Conservation (phyloP, 495 filamentous ascomycete species). For the Cercophora sp. region DNA sequence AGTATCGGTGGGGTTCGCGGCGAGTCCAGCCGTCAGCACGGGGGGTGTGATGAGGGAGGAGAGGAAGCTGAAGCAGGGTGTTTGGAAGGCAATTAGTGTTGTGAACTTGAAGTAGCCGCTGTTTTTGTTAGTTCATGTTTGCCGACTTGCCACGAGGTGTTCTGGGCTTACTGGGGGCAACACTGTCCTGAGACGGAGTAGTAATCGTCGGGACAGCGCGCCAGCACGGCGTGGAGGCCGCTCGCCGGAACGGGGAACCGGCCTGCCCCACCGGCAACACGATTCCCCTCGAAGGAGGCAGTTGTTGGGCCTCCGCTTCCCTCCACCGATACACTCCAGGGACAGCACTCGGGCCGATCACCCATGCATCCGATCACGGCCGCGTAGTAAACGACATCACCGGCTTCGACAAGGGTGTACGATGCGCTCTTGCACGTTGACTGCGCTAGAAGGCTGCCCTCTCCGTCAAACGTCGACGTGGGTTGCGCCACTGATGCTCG, state of each 20-base stretch:
- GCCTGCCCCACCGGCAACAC: slow-evolving; percentile 14
- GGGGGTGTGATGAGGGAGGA: slow-evolving; percentile 12
- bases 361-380: slow-evolving; percentile 22
- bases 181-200: slow-evolving; percentile 25
- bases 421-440: slow-evolving; percentile 16
- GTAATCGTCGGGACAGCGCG: slow-evolving; percentile 22
- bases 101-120: slow-evolving; percentile 30
- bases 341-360: slow-evolving; percentile 23
- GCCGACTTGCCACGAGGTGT: neutral
- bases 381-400: slow-evolving; percentile 19
- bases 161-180: slow-evolving; percentile 24
- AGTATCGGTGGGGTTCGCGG: slow-evolving; percentile 17
- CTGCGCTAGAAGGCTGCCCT: slow-evolving; percentile 11
- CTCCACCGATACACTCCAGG: slow-evolving; percentile 16
- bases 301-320: neutral
- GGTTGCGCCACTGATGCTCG: slow-evolving; percentile 2
- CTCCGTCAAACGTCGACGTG: slow-evolving; percentile 9
- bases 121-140: neutral
- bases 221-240: slow-evolving; percentile 3
- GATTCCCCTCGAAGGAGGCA: neutral
- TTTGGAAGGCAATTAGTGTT: slow-evolving; percentile 16
- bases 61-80: slow-evolving; percentile 26
- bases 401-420: slow-evolving; percentile 22
- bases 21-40: slow-evolving; percentile 17
- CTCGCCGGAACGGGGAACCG: slow-evolving; percentile 17